Evolutionary conservation across 352 stramenopile genomes (phyloP), one percentile per base, ranked within the genome.

Genomic region (Phytophthora cryptogea): DNA sequence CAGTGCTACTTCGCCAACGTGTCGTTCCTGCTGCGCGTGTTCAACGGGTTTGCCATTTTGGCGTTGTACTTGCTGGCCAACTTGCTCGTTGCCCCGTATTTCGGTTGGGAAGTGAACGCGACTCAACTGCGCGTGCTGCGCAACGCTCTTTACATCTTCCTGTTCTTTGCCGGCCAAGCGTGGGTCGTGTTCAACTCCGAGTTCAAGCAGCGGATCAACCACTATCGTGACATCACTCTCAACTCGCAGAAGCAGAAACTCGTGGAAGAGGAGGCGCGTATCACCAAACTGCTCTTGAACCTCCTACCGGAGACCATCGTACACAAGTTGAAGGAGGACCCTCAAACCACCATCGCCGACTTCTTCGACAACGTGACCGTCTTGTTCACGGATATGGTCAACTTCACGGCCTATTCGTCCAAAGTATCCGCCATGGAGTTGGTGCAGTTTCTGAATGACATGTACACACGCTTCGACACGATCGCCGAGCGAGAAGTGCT

Each of bases 381-480:
- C n/a, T 47, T 95, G 1, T 95, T 95, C 65, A 91, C 80, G 27
- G 84, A 93, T 45, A 90, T 95, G 76, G 82, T 89, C 54, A 88
- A 96, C 52, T 96, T 96, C 55, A 90, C 83, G 23, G 74, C 75
- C 0, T 93, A 93, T 49, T 92, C 79, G 56, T 88, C 73, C 47
- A 88, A 92, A 46, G 78, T 95, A 16, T 86, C 72, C 11, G 80
- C 84, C 27, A 92, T 92, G 71, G 80, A 96, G 55, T 66, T 97
- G 10, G 83, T 97, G n/a, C 81, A 92, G 54, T 89, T 95, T 47
- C 70, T 96, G 30, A 94, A 97, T 64, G 84, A 88, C 44, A 88
- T 95, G 72, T 97, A 93, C 66, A 94, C 87, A 26, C 74, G 83
- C 11, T 96, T 97, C 37, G 88, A 96, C 62, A 84, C 78, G 42